phyloP scores from a whole-genome alignment of 352 stramenopile species.

The Phytopythium aichiense region DNA sequence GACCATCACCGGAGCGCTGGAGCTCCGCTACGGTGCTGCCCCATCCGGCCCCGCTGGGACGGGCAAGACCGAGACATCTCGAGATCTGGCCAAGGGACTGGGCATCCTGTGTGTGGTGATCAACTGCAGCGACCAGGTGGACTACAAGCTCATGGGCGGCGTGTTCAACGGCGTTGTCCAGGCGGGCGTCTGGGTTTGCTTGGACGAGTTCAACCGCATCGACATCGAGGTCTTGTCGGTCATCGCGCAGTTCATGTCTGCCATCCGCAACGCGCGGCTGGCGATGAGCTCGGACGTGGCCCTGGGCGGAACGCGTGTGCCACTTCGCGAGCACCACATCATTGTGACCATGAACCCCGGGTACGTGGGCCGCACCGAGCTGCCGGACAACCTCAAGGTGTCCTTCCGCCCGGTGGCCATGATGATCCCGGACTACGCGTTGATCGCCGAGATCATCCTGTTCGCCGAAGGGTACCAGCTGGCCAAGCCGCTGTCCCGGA shows the following conservation, averaged over 20 bases:
- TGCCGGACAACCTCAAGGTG: conserved; percentile 83
- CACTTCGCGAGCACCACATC: conserved; percentile 66
- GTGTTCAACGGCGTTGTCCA: conserved; percentile 83
- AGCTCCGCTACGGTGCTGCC: conserved; percentile 84
- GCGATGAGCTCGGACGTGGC: conserved; percentile 26
- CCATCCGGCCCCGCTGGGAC: conserved; percentile 88
- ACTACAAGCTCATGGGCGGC: conserved; percentile 85
- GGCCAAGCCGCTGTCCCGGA: conserved; percentile 54
- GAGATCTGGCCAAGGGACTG: conserved; percentile 90
- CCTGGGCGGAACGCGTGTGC: conserved; percentile 54
- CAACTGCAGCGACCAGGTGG: conserved; percentile 96
- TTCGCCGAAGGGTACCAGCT: conserved; percentile 78
- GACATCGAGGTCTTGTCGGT: conserved; percentile 87
- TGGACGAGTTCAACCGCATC: conserved; percentile 91
- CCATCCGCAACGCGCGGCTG: conserved; percentile 51
- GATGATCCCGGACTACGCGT: conserved; percentile 85
- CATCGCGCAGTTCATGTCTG: conserved; percentile 82
- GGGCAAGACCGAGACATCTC: conserved; percentile 94
- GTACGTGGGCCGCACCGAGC: conserved; percentile 72
- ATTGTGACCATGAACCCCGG: conserved; percentile 90
- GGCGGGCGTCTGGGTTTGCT: conserved; percentile 75
- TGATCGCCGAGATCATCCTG: conserved; percentile 84
- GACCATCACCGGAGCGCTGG: conserved; percentile 88
- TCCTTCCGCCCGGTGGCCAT: conserved; percentile 85
- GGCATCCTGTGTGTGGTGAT: conserved; percentile 94